Evolutionary conservation across 208 protist genomes (phyloP).

Genomic region (Acanthamoeba triangularis): DNA sequence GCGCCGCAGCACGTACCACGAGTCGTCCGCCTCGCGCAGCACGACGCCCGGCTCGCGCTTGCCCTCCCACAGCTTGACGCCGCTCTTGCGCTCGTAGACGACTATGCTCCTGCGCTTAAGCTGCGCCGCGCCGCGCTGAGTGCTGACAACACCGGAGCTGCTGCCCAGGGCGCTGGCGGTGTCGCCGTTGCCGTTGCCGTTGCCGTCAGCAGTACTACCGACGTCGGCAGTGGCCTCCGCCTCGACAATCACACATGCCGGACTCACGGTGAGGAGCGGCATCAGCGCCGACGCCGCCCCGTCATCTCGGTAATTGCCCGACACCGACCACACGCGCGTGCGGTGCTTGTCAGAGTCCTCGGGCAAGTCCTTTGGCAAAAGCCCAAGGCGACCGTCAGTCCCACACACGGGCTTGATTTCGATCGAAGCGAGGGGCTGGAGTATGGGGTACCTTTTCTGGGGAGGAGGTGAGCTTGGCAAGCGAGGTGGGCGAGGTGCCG

Average conservation of each 20-base stretch:
- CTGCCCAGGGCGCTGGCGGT: neutral
- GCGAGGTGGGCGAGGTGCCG: neutral
- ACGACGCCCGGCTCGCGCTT: constrained; percentile 63
- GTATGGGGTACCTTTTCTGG: neutral
- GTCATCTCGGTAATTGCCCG: neutral
- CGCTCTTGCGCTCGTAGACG: neutral
- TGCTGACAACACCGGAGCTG: neutral
- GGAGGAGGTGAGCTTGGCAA: neutral
- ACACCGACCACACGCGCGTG: neutral
- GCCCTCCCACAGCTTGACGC: constrained; percentile 60
- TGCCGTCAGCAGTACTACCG: neutral
- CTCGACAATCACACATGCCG: neutral
- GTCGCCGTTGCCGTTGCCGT: too few relatives aligned
- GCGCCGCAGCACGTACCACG: constrained; percentile 18
- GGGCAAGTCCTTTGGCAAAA: neutral
- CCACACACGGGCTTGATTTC: neutral
- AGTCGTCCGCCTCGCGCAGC: constrained; percentile 35
- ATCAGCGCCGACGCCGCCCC: neutral
- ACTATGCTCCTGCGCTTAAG: neutral
- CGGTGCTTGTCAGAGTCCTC: neutral
- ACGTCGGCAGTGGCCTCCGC: neutral
- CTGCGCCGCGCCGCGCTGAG: neutral
- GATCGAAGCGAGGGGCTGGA: neutral
- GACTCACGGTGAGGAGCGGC: neutral
- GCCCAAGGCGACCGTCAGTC: neutral